Evolutionary conservation across 1,284 basidiomycete species (phyloP), one percentile per base, ranked within the genome.

Genomic region (Gomphus sp.): DNA sequence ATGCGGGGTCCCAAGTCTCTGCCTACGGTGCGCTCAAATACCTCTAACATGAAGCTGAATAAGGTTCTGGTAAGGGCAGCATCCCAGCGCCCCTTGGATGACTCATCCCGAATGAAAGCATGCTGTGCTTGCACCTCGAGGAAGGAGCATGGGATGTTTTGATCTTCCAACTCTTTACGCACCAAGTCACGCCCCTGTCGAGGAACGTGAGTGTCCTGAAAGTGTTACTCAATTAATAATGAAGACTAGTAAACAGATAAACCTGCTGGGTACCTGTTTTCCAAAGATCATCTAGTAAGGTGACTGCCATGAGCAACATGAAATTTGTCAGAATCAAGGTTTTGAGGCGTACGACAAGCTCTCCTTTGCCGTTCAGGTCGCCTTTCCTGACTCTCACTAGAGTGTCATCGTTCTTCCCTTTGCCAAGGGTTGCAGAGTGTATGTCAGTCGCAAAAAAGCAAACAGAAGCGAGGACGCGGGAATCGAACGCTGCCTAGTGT

Each of bases 381-480:
- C 93, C 91, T 10, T 84, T 83, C 57, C 74, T 75, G 58, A 91
- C 86, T 56, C 81, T 80, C 57, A 74, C 71, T 55, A 96, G 79
- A 3, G 89, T 83, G 69, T 95, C 81, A 66, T 94, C 92, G 55
- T 79, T 82, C 70, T 87, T 85, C 33, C 89, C 89, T 69, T 86
- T 88, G n/a, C 90, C 91, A 31, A 96, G 84, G 0, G 91, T 86
- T 9, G 90, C 89, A 54, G 80, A 80, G 70, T 96, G 89, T 59
- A 96, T 81, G 69, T 93, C 93, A 4, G 94, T 97, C 7, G 89
- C 91, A 70, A 97, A 97, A 76, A 91, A 97, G 73, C 93, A 95
- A 56, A 95, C 89, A 0, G 89, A 80, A 0, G 92, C 77, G 6
- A 91, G 76, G n/a, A 96, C 81, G 43, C 93, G 84, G 6, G 79